These are phyloP conservation scores for Pseudogymnoascus sp. DNA, from an alignment of 2,329 filamentous ascomycete genomes.

Conservation along the genomic window DNA sequence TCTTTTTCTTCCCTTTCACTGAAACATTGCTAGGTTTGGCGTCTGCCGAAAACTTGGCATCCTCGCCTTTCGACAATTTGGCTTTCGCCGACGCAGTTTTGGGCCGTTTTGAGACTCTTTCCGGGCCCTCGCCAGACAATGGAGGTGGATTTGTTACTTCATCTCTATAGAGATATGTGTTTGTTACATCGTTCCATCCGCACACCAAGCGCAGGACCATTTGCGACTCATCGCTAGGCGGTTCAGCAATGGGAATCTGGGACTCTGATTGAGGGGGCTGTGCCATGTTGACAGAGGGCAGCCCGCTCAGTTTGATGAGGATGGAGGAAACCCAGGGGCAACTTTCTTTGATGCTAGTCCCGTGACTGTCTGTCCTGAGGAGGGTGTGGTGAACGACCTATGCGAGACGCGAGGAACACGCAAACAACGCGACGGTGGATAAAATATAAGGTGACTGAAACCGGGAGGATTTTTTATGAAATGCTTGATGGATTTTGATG, in stretches of 20 bases:
- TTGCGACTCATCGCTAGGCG: neutral
- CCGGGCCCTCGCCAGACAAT: neutral
- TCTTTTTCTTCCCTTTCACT: neutral
- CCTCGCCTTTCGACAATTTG: neutral
- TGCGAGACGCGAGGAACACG: neutral
- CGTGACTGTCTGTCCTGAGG: neutral
- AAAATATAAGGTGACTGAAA: neutral
- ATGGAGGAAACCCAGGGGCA: neutral
- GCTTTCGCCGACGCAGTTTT: neutral
- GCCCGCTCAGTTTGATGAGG: neutral
- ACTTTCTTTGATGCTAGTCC: constrained; percentile 3
- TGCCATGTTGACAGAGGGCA: constrained; percentile 7
- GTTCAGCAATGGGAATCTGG: neutral
- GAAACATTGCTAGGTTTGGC: neutral
- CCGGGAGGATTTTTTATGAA: neutral
- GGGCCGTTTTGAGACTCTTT: neutral
- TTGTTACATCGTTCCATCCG: neutral
- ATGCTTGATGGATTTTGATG: constrained; percentile 1
- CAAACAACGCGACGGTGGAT: neutral
- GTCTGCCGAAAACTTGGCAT: neutral
- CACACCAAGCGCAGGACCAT: neutral
- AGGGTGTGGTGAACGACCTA: neutral
- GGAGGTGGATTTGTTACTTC: neutral
- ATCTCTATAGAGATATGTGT: constrained; percentile 3
- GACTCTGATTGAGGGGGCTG: neutral